These are phyloP conservation scores for Candida vartiovaarae DNA, from an alignment of 805 yeast genomes.

Conservation along the genomic window DNA sequence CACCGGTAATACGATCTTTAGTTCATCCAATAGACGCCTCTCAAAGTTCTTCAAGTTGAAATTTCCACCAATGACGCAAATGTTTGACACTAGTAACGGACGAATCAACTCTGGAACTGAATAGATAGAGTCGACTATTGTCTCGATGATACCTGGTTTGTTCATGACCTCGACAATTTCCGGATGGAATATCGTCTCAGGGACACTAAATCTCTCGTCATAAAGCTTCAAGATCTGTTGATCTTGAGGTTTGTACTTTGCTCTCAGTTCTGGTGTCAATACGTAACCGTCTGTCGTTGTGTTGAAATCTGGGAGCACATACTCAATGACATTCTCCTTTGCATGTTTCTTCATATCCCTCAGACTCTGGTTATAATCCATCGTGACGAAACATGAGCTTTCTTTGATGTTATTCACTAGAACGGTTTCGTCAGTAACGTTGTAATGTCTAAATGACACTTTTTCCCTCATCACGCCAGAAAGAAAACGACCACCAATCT, in stretches of 20 bases:
- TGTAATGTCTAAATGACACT: constrained; percentile 85
- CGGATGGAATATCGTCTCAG: constrained; percentile 85
- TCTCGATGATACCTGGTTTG: constrained; percentile 70
- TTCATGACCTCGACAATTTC: constrained; percentile 64
- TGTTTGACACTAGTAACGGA: constrained; percentile 74
- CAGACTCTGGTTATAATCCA: constrained; percentile 45
- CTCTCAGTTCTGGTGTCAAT: constrained; percentile 27
- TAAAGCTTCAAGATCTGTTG: constrained; percentile 59
- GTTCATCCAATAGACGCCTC: constrained; percentile 51
- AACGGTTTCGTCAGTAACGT: constrained; percentile 85
- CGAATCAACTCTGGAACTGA: constrained; percentile 66
- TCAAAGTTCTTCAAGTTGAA: constrained; percentile 63
- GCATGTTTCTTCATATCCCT: constrained; percentile 26
- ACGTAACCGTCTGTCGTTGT: constrained; percentile 74
- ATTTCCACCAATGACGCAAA: constrained; percentile 79
- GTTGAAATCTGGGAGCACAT: constrained; percentile 83
- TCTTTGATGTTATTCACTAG: constrained; percentile 84
- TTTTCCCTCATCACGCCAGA: constrained; percentile 81
- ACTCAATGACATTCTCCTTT: constrained; percentile 43
- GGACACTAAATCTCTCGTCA: constrained; percentile 85
- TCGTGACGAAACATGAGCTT: constrained; percentile 60
- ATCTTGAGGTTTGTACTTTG: constrained; percentile 34
- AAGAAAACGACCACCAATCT: constrained; percentile 80
- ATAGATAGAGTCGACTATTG: constrained; percentile 60
- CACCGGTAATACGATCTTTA: constrained; percentile 61